Evolutionary conservation across 768 basidiomycete genomes (phyloP).

Genomic region (Mycena filopes): DNA sequence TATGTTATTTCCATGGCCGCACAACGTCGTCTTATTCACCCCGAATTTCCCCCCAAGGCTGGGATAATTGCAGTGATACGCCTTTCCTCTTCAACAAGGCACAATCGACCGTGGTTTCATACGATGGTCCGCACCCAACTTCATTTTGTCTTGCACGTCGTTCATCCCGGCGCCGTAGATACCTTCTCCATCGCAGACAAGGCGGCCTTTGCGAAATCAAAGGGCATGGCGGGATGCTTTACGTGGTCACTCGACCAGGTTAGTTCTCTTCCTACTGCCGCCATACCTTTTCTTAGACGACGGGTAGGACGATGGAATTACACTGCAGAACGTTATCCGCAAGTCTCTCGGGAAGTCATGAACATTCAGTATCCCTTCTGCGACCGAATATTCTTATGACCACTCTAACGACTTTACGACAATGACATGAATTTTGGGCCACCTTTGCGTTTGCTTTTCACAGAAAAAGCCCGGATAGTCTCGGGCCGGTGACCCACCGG

Average conservation of each 20-base stretch:
- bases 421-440: no score
- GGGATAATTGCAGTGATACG: conserved; percentile 79
- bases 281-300: not conserved
- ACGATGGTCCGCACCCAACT: conserved; percentile 75
- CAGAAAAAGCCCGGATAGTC: no score
- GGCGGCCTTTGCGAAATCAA: conserved; percentile 62
- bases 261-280: conserved; percentile 5
- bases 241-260: conserved; percentile 59
- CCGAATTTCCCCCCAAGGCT: conserved; percentile 53
- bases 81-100: conserved; percentile 62
- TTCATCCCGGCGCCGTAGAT: conserved; percentile 33
- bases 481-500: no score
- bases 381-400: no score
- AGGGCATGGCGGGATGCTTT: conserved; percentile 65
- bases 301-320: conserved; percentile 22
- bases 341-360: conserved; percentile 21
- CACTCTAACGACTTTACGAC: no score
- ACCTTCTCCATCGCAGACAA: conserved; percentile 60
- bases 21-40: not conserved
- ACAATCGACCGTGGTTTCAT: conserved; percentile 67
- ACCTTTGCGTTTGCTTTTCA: no score
- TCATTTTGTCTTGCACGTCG: conserved; percentile 26
- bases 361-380: no score
- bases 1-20: conserved; percentile 34
- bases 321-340: conserved; percentile 43